Evolutionary conservation across 1,139 yeast species (phyloP).

Genomic region (Kodamaea alishanica): DNA sequence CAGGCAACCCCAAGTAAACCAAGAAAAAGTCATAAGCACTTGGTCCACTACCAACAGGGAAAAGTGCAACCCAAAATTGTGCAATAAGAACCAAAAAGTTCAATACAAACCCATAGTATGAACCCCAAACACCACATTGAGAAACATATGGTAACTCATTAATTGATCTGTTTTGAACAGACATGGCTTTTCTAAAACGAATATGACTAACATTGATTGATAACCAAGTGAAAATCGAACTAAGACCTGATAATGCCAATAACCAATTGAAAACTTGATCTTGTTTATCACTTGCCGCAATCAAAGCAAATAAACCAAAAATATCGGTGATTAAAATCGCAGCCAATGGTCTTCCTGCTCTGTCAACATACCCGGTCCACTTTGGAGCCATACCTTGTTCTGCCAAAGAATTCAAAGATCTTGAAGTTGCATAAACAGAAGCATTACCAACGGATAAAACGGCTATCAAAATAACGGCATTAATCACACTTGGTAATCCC

Average conservation of each 20-base stretch:
- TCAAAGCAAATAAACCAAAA: conserved; percentile 67
- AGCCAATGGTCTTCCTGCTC: conserved; percentile 31
- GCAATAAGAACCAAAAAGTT: conserved; percentile 67
- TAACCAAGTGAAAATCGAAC: conserved; percentile 82
- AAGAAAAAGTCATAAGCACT: conserved; percentile 57
- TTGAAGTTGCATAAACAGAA: conserved; percentile 32
- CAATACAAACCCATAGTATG: conserved; percentile 58
- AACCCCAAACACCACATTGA: conserved; percentile 68
- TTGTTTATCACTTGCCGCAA: conserved; percentile 65
- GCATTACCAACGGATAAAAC: conserved; percentile 49
- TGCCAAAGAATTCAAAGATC: conserved; percentile 31
- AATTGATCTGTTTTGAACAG: conserved; percentile 57
- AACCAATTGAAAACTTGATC: conserved; percentile 75
- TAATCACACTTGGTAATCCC: conserved; percentile 53
- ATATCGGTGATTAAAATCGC: conserved; percentile 30
- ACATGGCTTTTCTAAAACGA: conserved; percentile 74
- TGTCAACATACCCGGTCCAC: conserved; percentile 30
- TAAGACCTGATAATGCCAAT: conserved; percentile 76
- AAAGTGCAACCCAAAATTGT: conserved; percentile 77
- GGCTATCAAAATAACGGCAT: conserved; percentile 47
- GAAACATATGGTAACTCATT: conserved; percentile 69
- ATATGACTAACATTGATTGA: conserved; percentile 73
- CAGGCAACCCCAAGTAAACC: conserved; percentile 61
- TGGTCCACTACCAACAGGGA: conserved; percentile 59
- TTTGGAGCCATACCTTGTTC: conserved; percentile 34